Evolutionary conservation across 169 alveolate species (phyloP).

Genomic region (Cryptosporidium canis): DNA sequence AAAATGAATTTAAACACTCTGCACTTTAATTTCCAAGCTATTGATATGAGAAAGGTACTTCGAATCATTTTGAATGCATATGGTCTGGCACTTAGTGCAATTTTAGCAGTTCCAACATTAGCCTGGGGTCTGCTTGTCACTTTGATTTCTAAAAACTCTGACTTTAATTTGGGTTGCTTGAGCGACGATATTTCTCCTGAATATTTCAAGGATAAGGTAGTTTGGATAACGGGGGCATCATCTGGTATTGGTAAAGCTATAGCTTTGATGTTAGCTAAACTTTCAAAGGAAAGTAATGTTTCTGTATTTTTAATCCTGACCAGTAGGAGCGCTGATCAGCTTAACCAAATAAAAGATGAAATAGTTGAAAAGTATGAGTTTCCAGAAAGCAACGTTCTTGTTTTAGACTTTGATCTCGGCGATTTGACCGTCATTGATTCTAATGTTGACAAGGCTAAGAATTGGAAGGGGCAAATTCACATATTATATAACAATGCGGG

Average conservation of each 20-base stretch:
- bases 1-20: neutral
- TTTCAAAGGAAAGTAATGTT: conserved; percentile 4
- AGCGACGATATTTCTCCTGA: conserved; percentile 15
- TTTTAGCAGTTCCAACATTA: conserved; percentile 16
- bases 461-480: conserved; percentile 60
- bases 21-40: neutral
- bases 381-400: conserved; percentile 21
- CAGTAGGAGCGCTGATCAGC: conserved; percentile 5
- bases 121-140: conserved; percentile 41
- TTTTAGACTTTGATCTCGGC: conserved; percentile 38
- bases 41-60: neutral
- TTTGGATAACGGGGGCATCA: conserved; percentile 69
- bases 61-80: neutral
- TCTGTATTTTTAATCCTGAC: conserved; percentile 24
- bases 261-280: conserved; percentile 12
- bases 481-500: conserved; percentile 62
- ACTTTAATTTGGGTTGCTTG: conserved; percentile 52
- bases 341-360: conserved; percentile 13
- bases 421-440: conserved; percentile 10
- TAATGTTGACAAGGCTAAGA: conserved; percentile 37
- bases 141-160: conserved; percentile 41
- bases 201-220: conserved; percentile 36
- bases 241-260: conserved; percentile 63
- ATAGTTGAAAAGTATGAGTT: conserved; percentile 4
- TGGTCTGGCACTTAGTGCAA: conserved; percentile 7